Conservation (phyloP, 1,284 basidiomycete genomes). For the Anthracocystis panici-leucophaei region DNA sequence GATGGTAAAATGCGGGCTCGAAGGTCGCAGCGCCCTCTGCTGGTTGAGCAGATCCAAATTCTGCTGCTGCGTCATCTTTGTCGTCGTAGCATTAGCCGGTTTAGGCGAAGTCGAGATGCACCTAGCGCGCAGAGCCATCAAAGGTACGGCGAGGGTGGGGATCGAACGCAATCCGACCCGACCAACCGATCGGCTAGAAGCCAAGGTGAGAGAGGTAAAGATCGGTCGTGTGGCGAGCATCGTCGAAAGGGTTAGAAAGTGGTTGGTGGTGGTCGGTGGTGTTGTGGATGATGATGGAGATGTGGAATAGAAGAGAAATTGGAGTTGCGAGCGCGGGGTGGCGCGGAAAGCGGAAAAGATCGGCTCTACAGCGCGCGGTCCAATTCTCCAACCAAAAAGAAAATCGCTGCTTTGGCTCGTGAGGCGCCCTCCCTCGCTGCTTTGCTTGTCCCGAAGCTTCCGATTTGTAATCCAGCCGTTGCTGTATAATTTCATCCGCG, state of each 20-base stretch:
- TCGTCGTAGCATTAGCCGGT: conserved; percentile 17
- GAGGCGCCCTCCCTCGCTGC: neutral
- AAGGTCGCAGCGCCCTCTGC: conserved; percentile 86
- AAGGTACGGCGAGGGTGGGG: neutral
- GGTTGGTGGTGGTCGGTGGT: conserved; percentile 2
- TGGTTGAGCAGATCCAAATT: conserved; percentile 80
- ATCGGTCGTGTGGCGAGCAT: conserved; percentile 44
- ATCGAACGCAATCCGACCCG: conserved; percentile 29
- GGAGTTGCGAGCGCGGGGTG: conserved; percentile 20
- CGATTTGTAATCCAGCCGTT: conserved; percentile 41
- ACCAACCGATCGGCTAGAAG: conserved; percentile 1
- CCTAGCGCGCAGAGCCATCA: conserved; percentile 1
- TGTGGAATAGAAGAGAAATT: neutral
- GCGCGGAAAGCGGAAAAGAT: conserved; percentile 25
- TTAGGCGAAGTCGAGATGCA: conserved; percentile 5
- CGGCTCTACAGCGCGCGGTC: conserved; percentile 16
- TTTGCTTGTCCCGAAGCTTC: conserved; percentile 16
- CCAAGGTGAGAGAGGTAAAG: conserved; percentile 11
- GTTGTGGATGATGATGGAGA: neutral
- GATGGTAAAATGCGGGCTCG: conserved; percentile 92
- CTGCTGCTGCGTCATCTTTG: conserved; percentile 73
- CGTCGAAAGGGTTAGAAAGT: neutral
- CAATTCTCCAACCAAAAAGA: neutral
- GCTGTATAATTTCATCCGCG: conserved; percentile 1
- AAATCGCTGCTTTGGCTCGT: too few relatives aligned